phyloP scores from a whole-genome alignment of 495 filamentous ascomycete species.

The Echria macrotheca region DNA sequence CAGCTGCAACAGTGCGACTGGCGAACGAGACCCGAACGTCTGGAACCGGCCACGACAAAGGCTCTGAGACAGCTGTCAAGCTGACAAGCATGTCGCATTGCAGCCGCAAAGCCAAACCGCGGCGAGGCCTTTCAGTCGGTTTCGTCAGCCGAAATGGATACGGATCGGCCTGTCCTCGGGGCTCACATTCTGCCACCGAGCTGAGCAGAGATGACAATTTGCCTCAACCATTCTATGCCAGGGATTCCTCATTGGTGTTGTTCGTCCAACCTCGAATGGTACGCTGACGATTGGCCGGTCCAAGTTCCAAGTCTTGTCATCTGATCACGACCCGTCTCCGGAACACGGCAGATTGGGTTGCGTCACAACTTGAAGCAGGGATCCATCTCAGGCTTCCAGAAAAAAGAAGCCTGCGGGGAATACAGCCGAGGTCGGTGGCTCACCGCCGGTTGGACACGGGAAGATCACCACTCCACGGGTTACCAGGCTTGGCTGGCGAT shows the following conservation, averaged over 20 bases:
- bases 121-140: no score
- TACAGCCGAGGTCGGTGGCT: background rate
- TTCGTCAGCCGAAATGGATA: no score
- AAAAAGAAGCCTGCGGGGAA: background rate
- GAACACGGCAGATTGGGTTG: constrained; percentile 6
- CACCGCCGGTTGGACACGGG: constrained; percentile 9
- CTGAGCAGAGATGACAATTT: background rate
- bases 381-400: constrained; percentile 6
- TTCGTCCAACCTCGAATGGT: background rate
- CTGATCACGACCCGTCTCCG: constrained; percentile 3
- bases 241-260: background rate
- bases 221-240: no score
- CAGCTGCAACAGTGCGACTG: no score
- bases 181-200: background rate
- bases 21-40: constrained; percentile 2
- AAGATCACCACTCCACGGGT: no score
- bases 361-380: background rate
- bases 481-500: background rate
- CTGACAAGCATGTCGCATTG: background rate
- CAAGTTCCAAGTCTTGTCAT: constrained; percentile 4
- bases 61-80: background rate
- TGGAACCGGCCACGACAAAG: constrained; percentile 5
- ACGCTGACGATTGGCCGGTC: constrained; percentile 1
- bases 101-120: background rate
- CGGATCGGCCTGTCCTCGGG: no score